phyloP scores from a whole-genome alignment of 2,329 filamentous ascomycete genomes.

The Onygenales sp. region DNA sequence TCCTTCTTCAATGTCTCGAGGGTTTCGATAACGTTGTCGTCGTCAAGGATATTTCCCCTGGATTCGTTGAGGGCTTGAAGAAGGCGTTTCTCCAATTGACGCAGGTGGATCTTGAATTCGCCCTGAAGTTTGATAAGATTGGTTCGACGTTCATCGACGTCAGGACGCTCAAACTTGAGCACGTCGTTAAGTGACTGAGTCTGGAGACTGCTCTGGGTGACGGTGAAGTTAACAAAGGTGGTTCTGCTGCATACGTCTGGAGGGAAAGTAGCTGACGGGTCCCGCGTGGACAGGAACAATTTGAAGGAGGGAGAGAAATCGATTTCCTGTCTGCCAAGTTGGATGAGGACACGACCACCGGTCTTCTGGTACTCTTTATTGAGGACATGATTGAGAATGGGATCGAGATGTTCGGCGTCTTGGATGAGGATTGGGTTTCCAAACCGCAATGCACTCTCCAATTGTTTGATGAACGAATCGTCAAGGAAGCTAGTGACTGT shows the following conservation, averaged over 20 bases:
- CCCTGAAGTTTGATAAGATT: constrained; percentile 98
- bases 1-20: constrained; percentile 97
- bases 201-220: constrained; percentile 96
- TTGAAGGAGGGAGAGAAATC: constrained; percentile 97
- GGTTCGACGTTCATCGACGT: constrained; percentile 90
- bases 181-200: constrained; percentile 97
- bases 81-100: constrained; percentile 87
- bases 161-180: constrained; percentile 90
- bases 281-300: constrained; percentile 86
- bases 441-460: constrained; percentile 93
- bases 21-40: constrained; percentile 96
- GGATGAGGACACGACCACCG: constrained; percentile 92
- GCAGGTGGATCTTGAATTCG: constrained; percentile 97
- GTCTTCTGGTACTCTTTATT: constrained; percentile 99
- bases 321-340: constrained; percentile 97
- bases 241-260: constrained; percentile 97
- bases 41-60: constrained; percentile 93
- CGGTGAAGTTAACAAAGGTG: constrained; percentile 98
- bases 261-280: constrained; percentile 90
- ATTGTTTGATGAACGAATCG: constrained; percentile 93
- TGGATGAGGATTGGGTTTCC: constrained; percentile 98
- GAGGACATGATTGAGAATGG: constrained; percentile 93
- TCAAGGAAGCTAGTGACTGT: constrained; percentile 98
- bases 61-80: constrained; percentile 95
- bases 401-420: constrained; percentile 93